These are phyloP conservation scores for Beauveria sp. DNA, from an alignment of 2,329 filamentous ascomycete species.

Conservation along the genomic window DNA sequence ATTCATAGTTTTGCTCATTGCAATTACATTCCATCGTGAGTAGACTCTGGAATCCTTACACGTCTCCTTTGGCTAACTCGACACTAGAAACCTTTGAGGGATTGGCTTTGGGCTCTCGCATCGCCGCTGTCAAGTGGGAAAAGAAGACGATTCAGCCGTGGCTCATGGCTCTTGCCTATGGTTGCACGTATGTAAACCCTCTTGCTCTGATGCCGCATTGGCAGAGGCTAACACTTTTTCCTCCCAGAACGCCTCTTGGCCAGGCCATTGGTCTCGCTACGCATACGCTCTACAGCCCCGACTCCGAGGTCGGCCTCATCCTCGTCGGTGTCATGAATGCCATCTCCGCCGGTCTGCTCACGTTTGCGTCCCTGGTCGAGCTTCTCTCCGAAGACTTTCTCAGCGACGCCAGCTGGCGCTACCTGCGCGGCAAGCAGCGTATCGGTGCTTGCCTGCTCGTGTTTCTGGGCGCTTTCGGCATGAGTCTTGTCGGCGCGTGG, in stretches of 20 bases:
- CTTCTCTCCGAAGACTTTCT: slow-evolving; percentile 65
- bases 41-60: neutral
- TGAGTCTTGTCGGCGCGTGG: slow-evolving; percentile 59
- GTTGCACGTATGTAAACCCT: slow-evolving; percentile 36
- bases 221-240: slow-evolving; percentile 10
- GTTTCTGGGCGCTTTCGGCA: slow-evolving; percentile 50
- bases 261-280: slow-evolving; percentile 64
- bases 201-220: neutral
- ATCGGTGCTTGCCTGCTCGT: slow-evolving; percentile 50
- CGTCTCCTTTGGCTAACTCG: slow-evolving; percentile 6
- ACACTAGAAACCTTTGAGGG: slow-evolving; percentile 40
- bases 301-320: slow-evolving; percentile 56
- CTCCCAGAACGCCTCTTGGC: slow-evolving; percentile 52
- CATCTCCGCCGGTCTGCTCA: slow-evolving; percentile 61
- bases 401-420: slow-evolving; percentile 54
- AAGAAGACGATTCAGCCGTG: slow-evolving; percentile 40
- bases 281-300: slow-evolving; percentile 63
- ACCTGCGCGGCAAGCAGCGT: slow-evolving; percentile 44
- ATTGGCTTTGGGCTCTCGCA: slow-evolving; percentile 56
- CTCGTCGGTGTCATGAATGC: slow-evolving; percentile 70
- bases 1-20: slow-evolving; percentile 71
- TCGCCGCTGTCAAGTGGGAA: slow-evolving; percentile 45
- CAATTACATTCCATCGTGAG: slow-evolving; percentile 65
- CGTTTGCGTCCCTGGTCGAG: slow-evolving; percentile 66
- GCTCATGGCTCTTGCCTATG: slow-evolving; percentile 51